Percentiles rank a stretch among this genome's conserved stretches.
Evolutionary conservation across 768 basidiomycete genomes (phyloP).

Genomic region (Boletus tylopilopsis): DNA sequence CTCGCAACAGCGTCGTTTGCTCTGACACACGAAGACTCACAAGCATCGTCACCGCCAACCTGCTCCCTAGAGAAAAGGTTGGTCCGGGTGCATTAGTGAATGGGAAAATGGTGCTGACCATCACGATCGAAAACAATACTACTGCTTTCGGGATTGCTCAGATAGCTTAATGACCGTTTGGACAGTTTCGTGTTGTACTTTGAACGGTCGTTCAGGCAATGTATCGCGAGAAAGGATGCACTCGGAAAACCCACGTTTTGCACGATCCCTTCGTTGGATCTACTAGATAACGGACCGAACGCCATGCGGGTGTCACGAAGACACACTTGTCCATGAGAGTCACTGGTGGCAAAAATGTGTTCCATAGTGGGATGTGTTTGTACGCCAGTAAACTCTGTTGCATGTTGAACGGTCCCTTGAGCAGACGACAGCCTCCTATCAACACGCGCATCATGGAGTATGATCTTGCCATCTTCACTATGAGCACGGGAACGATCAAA

Average conservation of each 20-base stretch:
- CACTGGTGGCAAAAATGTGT: conserved; percentile 65
- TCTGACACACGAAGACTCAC: conserved; percentile 37
- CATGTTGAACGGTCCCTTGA: conserved; percentile 50
- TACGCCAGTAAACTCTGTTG: conserved; percentile 57
- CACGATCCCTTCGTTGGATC: conserved; percentile 53
- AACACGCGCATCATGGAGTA: conserved; percentile 57
- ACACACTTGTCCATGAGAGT: conserved; percentile 53
- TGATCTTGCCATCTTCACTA: conserved; percentile 70
- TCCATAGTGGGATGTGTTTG: conserved; percentile 67
- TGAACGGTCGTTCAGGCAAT: conserved; percentile 28
- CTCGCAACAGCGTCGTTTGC: not conserved
- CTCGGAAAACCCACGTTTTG: conserved; percentile 25
- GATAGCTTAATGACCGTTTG: conserved; percentile 33
- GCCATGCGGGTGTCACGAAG: conserved; percentile 74
- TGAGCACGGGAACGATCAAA: conserved; percentile 14
- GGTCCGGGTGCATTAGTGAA: not conserved
- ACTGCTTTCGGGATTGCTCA: conserved; percentile 63
- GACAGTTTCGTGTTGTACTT: conserved; percentile 48
- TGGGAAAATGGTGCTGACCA: conserved; percentile 38
- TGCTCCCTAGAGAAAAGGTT: conserved; percentile 43
- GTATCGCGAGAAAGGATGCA: conserved; percentile 5
- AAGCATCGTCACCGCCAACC: conserved; percentile 62
- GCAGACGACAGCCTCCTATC: conserved; percentile 34
- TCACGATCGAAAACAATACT: conserved; percentile 67
- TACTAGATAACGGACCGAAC: conserved; percentile 49